phyloP scores from a whole-genome alignment of 1,139 yeast species.

The Kluyveromyces sp. region DNA sequence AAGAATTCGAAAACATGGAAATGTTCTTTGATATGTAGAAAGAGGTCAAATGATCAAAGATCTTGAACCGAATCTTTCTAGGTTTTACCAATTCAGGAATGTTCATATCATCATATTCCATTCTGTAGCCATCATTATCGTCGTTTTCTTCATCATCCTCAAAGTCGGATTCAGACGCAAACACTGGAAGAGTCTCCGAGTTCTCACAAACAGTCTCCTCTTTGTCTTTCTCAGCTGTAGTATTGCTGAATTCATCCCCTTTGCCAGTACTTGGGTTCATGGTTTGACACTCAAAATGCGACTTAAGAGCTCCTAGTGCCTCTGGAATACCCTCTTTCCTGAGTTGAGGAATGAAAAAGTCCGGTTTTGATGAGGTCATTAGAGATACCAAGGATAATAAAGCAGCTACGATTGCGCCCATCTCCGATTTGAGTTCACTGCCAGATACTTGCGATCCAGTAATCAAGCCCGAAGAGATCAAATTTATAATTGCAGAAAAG shows the following conservation, averaged over 20 bases:
- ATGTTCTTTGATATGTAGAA: slow-evolving; percentile 13
- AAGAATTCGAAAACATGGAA: slow-evolving; percentile 10
- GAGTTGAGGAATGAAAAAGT: slow-evolving; percentile 41
- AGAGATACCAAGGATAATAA: slow-evolving; percentile 45
- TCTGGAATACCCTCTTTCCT: slow-evolving; percentile 72
- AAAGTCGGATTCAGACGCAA: slow-evolving; percentile 13
- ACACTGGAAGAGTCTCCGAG: not conserved
- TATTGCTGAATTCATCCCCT: slow-evolving; percentile 19
- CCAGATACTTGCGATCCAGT: slow-evolving; percentile 40
- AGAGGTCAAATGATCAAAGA: slow-evolving; percentile 16
- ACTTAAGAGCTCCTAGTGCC: slow-evolving; percentile 13
- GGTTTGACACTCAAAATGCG: slow-evolving; percentile 7
- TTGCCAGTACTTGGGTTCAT: slow-evolving; percentile 13
- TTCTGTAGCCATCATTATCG: slow-evolving; percentile 30
- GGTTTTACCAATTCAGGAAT: slow-evolving; percentile 24
- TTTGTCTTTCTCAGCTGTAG: slow-evolving; percentile 20
- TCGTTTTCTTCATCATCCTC: slow-evolving; percentile 26
- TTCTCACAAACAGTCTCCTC: not conserved
- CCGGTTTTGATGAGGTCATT: slow-evolving; percentile 42
- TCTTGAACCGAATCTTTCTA: slow-evolving; percentile 17
- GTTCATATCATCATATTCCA: slow-evolving; percentile 22
- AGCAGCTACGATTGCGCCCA: slow-evolving; percentile 42
- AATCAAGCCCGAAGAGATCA: slow-evolving; percentile 66
- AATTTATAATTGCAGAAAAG: slow-evolving; percentile 34
- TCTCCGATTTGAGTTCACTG: slow-evolving; percentile 22